phyloP scores from a whole-genome alignment of 2,329 filamentous ascomycete genomes.

The Colletotrichum euphorbiae region DNA sequence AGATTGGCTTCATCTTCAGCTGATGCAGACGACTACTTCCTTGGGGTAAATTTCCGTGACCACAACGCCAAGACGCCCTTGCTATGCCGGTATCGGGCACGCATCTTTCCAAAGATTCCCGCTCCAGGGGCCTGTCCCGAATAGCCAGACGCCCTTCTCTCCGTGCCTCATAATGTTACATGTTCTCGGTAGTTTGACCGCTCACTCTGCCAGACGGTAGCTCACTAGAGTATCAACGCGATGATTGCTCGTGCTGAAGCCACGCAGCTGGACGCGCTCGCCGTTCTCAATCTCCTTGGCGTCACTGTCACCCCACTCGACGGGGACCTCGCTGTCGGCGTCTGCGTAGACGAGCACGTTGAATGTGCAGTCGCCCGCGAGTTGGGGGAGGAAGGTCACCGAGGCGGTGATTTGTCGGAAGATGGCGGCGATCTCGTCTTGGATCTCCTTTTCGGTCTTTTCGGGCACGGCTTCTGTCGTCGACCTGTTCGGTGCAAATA shows the following conservation, averaged over 20 bases:
- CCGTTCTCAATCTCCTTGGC: constrained; percentile 96
- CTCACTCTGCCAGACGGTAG: constrained; percentile 70
- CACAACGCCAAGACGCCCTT: constrained; percentile 20
- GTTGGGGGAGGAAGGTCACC: constrained; percentile 94
- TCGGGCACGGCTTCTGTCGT: constrained; percentile 59
- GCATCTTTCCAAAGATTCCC: neutral
- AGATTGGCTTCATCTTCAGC: no score
- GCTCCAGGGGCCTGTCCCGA: neutral
- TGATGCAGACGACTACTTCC: no score
- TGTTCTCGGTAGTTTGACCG: neutral
- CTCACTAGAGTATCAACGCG: constrained; percentile 95
- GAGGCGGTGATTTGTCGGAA: constrained; percentile 98
- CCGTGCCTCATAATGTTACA: neutral
- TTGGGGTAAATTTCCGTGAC: constrained; percentile 4
- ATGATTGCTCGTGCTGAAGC: constrained; percentile 96
- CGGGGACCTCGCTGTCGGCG: constrained; percentile 93
- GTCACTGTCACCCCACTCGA: constrained; percentile 99
- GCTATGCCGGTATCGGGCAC: neutral
- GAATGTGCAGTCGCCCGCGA: constrained; percentile 96
- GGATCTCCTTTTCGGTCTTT: constrained; percentile 94
- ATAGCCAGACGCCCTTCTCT: neutral
- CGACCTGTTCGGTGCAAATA: constrained; percentile 20
- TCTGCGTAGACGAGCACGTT: constrained; percentile 98
- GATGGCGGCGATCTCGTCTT: constrained; percentile 94
- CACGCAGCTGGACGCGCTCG: constrained; percentile 93